Conservation (phyloP, 805 yeast species). For the Isabelozyma pseudorhagii region DNA sequence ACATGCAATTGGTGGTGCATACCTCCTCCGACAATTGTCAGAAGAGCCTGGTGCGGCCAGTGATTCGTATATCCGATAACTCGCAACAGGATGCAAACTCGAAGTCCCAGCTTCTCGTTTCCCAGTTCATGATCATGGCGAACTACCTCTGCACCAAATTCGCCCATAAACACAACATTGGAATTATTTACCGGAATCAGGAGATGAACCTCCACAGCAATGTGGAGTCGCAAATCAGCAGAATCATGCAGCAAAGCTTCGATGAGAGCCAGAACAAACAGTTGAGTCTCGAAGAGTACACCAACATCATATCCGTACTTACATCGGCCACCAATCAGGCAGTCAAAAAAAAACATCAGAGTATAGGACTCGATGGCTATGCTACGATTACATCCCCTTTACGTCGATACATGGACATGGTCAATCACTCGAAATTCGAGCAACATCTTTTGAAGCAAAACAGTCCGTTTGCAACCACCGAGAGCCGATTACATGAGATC, state of each 20-base stretch:
- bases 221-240: conserved; percentile 21
- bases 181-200: conserved; percentile 49
- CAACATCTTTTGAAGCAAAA: conserved; percentile 8
- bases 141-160: conserved; percentile 58
- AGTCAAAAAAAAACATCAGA: conserved; percentile 48
- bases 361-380: conserved; percentile 62
- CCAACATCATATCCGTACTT: conserved; percentile 43
- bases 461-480: too few relatives aligned
- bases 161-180: conserved; percentile 41
- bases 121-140: conserved; percentile 82
- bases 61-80: conserved; percentile 7
- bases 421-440: conserved; percentile 73
- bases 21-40: background rate
- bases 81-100: conserved; percentile 22
- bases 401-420: conserved; percentile 74
- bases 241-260: conserved; percentile 14
- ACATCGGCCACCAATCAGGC: conserved; percentile 52
- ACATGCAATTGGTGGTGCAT: background rate
- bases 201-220: conserved; percentile 21
- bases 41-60: background rate
- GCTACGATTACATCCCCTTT: conserved; percentile 86
- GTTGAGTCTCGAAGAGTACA: conserved; percentile 37
- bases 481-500: background rate
- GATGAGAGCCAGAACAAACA: conserved; percentile 6
- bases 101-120: conserved; percentile 62